These are phyloP conservation scores for Didymella pomorum DNA, from an alignment of 2,329 filamentous ascomycete species.

Conservation along the genomic window DNA sequence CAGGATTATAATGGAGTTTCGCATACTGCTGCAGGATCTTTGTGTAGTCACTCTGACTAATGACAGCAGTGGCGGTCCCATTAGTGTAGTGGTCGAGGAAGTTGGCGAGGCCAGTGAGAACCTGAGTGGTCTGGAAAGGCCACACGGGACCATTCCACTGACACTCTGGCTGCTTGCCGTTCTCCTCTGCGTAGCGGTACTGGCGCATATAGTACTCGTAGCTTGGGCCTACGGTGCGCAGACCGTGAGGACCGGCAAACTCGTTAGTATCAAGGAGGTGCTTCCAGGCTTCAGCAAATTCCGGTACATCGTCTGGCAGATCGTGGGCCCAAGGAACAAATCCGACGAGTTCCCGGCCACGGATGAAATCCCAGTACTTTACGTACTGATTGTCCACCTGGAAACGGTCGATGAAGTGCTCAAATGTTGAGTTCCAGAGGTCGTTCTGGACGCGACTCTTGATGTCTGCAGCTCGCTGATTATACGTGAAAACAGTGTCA, in stretches of 20 bases:
- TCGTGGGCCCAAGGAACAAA: slow-evolving; percentile 56
- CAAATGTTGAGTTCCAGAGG: slow-evolving; percentile 56
- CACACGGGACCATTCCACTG: slow-evolving; percentile 58
- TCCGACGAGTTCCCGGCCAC: slow-evolving; percentile 56
- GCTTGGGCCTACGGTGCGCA: slow-evolving; percentile 55
- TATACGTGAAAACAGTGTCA: slow-evolving; percentile 25
- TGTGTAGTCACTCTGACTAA: slow-evolving; percentile 49
- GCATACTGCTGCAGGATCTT: slow-evolving; percentile 52
- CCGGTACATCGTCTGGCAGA: slow-evolving; percentile 51
- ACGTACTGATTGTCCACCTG: slow-evolving; percentile 52
- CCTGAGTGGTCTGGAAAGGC: slow-evolving; percentile 56
- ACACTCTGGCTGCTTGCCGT: slow-evolving; percentile 50
- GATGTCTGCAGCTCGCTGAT: slow-evolving; percentile 43
- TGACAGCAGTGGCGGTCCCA: slow-evolving; percentile 32
- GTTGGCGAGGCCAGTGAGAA: slow-evolving; percentile 53
- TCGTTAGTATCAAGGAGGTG: slow-evolving; percentile 49
- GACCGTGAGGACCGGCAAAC: slow-evolving; percentile 48
- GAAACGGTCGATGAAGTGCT: slow-evolving; percentile 57
- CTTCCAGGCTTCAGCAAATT: slow-evolving; percentile 51
- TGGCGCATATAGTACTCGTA: slow-evolving; percentile 58
- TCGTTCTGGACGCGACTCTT: slow-evolving; percentile 51
- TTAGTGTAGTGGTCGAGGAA: slow-evolving; percentile 53
- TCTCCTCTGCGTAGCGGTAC: slow-evolving; percentile 48
- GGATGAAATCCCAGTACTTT: slow-evolving; percentile 52
- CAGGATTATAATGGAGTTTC: slow-evolving; percentile 51